Evolutionary conservation across 179 eudicot species (phyloP).

Genomic region (Camellia oleifera): DNA sequence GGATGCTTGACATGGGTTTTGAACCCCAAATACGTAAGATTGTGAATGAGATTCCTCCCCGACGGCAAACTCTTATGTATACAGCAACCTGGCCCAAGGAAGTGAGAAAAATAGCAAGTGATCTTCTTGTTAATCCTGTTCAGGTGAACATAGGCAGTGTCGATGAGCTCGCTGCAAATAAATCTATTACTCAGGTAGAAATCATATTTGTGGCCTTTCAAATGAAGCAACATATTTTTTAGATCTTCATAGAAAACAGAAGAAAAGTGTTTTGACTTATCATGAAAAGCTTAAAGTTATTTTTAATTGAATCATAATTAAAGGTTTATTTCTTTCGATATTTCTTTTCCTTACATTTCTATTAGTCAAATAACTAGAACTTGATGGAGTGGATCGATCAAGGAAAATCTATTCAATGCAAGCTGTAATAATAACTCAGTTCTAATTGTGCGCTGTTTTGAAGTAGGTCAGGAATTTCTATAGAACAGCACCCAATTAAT

Average conservation of each 20-base stretch:
- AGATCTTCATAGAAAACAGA: background rate
- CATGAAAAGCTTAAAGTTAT: background rate
- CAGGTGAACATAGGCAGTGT: conserved; percentile 68
- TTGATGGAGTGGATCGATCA: background rate
- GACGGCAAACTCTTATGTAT: conserved; percentile 80
- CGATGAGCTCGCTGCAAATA: conserved; percentile 71
- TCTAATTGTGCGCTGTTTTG: background rate
- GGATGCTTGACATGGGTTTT: conserved; percentile 88
- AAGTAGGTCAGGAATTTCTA: background rate
- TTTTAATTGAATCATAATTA: background rate
- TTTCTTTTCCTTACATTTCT: background rate
- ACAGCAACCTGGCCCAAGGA: conserved; percentile 89
- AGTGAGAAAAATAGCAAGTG: conserved; percentile 66
- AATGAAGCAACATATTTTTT: background rate
- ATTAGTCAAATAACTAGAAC: background rate
- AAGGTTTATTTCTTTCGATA: background rate
- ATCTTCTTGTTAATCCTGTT: conserved; percentile 61
- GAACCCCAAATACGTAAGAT: conserved; percentile 81
- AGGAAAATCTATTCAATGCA: background rate
- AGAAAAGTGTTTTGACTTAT: background rate
- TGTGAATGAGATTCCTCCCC: conserved; percentile 77
- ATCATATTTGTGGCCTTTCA: background rate
- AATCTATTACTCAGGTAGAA: conserved; percentile 68
- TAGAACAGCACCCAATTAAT: no score
- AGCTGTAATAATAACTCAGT: background rate